Evolutionary conservation across 345 rosid species (phyloP), one percentile per base, ranked within the genome.

Genomic region (Populus deltoides): DNA sequence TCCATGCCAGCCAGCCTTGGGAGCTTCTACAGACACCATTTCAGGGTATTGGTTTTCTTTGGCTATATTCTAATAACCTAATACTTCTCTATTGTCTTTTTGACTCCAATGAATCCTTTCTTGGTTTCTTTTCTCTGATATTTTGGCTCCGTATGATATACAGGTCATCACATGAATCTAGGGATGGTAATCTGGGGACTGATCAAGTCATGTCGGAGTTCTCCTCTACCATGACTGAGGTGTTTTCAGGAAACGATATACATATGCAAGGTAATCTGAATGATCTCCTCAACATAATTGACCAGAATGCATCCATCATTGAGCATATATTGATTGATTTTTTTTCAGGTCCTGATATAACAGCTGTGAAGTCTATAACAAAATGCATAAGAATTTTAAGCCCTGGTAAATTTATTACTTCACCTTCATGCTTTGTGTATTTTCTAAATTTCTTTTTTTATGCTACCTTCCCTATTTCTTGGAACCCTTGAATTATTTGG

Each of bases 311-410:
- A 27, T 68, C 8, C 63, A 24, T 66, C 4, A 35, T 39, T 55
- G 38, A 55, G 35, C 39, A 66, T 55, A 39, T 15, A 57, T 49
- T n/a, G n/a, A 33, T 45, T 65, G 15, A 13, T 78, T 76, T 78
- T 7, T 3, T 72, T 81, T 62, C 90, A 92, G 94, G 92, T 47
- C 62, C 89, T 2, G 92, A 88, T 71, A 33, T 77, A 76, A 87
- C 93, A 71, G 80, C 90, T 38, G 81, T 91, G 74, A 91, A 84
- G 83, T 90, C 93, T 51, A 72, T 87, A 77, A 87, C 92, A 70
- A 91, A 90, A 83, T 87, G 91, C 82, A 71, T 90, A 79, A 84
- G 82, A 71, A 92, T 92, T 74, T 78, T 89, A 73, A 91, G 92
- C 82, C 94, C 97, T 57, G 89, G 97, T 92, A 88, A 81, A 67